Evolutionary conservation across 495 filamentous ascomycete species (phyloP), one percentile per base, ranked within the genome.

Genomic region (Neurospora discreta): DNA sequence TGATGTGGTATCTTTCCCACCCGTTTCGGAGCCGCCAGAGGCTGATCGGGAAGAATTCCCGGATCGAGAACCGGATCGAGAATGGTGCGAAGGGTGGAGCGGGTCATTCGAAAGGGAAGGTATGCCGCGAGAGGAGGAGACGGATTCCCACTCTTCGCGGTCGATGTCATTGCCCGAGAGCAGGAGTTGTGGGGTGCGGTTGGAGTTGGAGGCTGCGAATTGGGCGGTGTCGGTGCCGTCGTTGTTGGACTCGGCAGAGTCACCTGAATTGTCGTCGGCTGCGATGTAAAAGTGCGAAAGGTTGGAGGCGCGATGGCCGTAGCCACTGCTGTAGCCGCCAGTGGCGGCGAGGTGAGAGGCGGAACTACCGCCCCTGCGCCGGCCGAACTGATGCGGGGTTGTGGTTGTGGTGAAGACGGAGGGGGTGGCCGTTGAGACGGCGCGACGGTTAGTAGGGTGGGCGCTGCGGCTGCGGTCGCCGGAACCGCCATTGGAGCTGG

Each of bases 81-180:
- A 43, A 20, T n/a, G n/a, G 33, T 5, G 33, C 33, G 23, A 60
- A 16, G 52, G 52, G 23, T 60, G 52, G 13, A 60, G 20, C 1
- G 52, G 52, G 52, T 30, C 52, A 8, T 60, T 70, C 16, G 41
- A 52, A 39, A 70, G 30, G 15, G 75, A 73, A 6, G 74, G 72
- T 40, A 77, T 71, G 18, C 52, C 70, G 5, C 44, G 42, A n/a
- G 70, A 69, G 4, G 75, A 73, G 3, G 78, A 74, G 5, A 80
- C 73, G 67, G 75, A 82, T 70, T 82, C 80, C 78, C 81, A 80
- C 23, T 79, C 79, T 23, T 76, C 74, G 46, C 75, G 77, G 30
- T 80, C 79, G n/a, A 77, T 72, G 68, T 26, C 23, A 13, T 60
- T 30, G 52, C 52, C 72, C 3, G 52, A 60, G 20, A 60, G 23